phyloP scores from a whole-genome alignment of 305 asterid genomes.

The Ruellia speciosa region DNA sequence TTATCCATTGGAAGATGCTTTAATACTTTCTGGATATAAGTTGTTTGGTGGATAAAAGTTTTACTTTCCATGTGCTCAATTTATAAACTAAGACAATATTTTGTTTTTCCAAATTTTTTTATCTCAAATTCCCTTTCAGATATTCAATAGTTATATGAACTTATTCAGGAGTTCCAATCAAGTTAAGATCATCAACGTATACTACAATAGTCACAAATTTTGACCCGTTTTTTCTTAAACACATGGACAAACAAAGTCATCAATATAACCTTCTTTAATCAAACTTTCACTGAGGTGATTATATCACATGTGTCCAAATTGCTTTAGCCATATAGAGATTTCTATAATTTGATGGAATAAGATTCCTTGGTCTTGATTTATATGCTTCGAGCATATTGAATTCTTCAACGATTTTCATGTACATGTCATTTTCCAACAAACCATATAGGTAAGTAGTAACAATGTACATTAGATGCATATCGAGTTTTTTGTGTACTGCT shows the following conservation, averaged over 20 bases:
- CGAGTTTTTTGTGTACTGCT: background rate
- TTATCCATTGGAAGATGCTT: constrained; percentile 4
- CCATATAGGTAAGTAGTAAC: background rate
- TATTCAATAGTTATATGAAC: background rate
- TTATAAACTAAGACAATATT: constrained; percentile 1
- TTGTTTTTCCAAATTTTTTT: constrained; percentile 1
- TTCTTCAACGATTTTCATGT: constrained; percentile 2
- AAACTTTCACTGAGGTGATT: background rate
- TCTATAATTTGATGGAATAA: background rate
- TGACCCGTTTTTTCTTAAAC: constrained; percentile 4
- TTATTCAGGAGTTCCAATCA: constrained; percentile 11
- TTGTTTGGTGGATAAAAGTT: background rate
- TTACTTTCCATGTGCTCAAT: background rate
- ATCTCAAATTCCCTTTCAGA: constrained; percentile 4
- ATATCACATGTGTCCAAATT: background rate
- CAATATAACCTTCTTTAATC: background rate
- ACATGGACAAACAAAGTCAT: background rate
- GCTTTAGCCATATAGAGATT: background rate
- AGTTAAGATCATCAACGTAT: constrained; percentile 12
- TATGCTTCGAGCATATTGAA: background rate
- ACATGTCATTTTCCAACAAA: background rate
- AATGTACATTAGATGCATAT: background rate
- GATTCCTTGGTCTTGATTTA: background rate
- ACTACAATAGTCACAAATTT: background rate
- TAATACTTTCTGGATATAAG: background rate